A percentile compares a stretch with the other conserved stretches of the same genome.
Conservation (phyloP, 2,329 filamentous ascomycete species). For the Cladosporium oxysporum region DNA sequence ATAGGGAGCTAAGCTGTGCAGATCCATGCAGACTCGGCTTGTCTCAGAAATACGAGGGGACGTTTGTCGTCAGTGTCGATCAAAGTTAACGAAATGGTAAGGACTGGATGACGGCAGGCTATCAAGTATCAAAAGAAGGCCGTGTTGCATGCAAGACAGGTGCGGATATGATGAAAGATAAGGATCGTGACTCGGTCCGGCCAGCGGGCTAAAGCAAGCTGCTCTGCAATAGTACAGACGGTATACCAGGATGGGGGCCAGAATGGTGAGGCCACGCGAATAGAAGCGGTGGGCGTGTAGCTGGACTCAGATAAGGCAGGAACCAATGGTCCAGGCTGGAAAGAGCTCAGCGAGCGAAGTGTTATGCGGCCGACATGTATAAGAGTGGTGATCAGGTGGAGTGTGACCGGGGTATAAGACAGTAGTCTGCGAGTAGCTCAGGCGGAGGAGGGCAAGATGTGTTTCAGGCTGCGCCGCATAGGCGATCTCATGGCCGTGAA, state of each 20-base stretch:
- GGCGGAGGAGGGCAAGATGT: constrained; percentile 13
- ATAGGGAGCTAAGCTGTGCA: constrained; percentile 25
- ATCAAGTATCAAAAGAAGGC: constrained; percentile 8
- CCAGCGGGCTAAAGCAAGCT: constrained; percentile 14
- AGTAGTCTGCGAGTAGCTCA: constrained; percentile 9
- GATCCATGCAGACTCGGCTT: constrained; percentile 31
- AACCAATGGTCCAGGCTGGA: constrained; percentile 13
- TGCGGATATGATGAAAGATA: constrained; percentile 11
- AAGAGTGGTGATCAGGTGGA: constrained; percentile 15
- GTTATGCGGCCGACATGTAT: constrained; percentile 19
- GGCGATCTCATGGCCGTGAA: constrained; percentile 13
- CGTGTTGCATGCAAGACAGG: background rate
- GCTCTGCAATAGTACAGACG: constrained; percentile 20
- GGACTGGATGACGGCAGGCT: constrained; percentile 7
- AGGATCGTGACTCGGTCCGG: constrained; percentile 8
- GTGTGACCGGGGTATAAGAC: constrained; percentile 1
- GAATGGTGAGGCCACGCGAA: constrained; percentile 9
- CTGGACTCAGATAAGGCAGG: constrained; percentile 1
- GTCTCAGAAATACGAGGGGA: background rate
- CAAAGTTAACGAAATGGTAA: constrained; percentile 10
- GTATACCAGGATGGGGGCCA: constrained; percentile 3
- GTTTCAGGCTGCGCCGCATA: constrained; percentile 16
- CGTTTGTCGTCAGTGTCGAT: constrained; percentile 4
- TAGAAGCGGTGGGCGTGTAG: constrained; percentile 5
- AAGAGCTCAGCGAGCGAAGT: constrained; percentile 11